These are phyloP conservation scores for Kodamaea plutei DNA, from an alignment of 1,139 yeast species.

Conservation along the genomic window DNA sequence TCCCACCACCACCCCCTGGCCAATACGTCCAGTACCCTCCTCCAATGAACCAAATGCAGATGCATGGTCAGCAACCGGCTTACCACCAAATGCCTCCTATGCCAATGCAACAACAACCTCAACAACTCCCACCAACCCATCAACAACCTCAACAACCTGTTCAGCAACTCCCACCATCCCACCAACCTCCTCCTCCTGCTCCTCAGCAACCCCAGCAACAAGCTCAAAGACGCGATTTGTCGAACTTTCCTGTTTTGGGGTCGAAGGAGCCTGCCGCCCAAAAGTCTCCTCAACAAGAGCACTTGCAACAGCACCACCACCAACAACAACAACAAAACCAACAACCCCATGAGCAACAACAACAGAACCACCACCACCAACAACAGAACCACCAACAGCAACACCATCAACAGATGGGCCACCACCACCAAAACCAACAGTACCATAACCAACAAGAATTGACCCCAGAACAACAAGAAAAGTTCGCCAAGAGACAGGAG, in stretches of 20 bases:
- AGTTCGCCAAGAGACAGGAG: slow-evolving; percentile 67
- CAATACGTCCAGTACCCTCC: slow-evolving; percentile 32
- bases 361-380: slow-evolving; percentile 9
- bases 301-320: slow-evolving; percentile 17
- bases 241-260: slow-evolving; percentile 51
- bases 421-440: slow-evolving; percentile 12
- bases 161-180: slow-evolving; percentile 14
- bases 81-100: slow-evolving; percentile 19
- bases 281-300: slow-evolving; percentile 11
- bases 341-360: slow-evolving; percentile 12
- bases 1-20: slow-evolving; percentile 40
- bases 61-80: slow-evolving; percentile 21
- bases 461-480: slow-evolving; percentile 48
- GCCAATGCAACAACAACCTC: slow-evolving; percentile 14
- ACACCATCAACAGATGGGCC: slow-evolving; percentile 9
- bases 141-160: slow-evolving; percentile 13
- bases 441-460: slow-evolving; percentile 35
- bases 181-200: slow-evolving; percentile 14
- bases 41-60: slow-evolving; percentile 20
- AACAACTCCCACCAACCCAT: slow-evolving; percentile 17
- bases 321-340: slow-evolving; percentile 9
- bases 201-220: slow-evolving; percentile 13
- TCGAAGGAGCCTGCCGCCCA: slow-evolving; percentile 28
- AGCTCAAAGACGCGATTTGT: slow-evolving; percentile 32
- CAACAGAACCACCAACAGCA: slow-evolving; percentile 8